Evolutionary conservation across 2,329 filamentous ascomycete species (phyloP), one percentile per base, ranked within the genome.

Genomic region (Huntiella abstrusa): DNA sequence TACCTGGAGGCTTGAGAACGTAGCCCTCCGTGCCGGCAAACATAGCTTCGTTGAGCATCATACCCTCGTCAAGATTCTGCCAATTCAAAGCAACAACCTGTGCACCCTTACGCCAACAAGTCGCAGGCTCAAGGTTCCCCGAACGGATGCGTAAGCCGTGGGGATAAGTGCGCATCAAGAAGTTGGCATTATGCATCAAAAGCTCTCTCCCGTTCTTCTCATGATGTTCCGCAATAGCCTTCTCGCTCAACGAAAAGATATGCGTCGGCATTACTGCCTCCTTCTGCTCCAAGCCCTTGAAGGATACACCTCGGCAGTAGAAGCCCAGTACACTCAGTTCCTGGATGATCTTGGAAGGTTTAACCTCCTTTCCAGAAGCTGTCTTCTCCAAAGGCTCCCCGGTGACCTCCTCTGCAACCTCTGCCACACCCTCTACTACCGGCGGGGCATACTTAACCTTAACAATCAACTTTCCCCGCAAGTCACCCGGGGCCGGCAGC

Each of bases 1-100:
- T 56, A 68, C 80, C 83, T 52, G 71, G 64, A 0, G 87, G 87
- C 60, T 95, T 95, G 36, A 93, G 67, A 1, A 91, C 77, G 66
- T 86, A 95, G 16, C 87, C 87, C n/a, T 70, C 70, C 0, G 82
- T 83, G 8, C 80, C 82, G 1, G 76, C 72, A 60, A 94, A 94
- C 84, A 93, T 91, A 54, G 76, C 87, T 57, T 91, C 79, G 57
- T 95, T 95, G 11, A 94, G 71, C 88, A 95, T 95, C 79, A 92
- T 92, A 32, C 84, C 86, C 54, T 84, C 80, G 56, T 95, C 86
- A 60, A 82, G 78, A 51, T 78, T 80, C 61, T 96, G 87, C 84
- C 87, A 96, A 62, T 95, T 95, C 51, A 96, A 66, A 0, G 87
- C 87, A 1, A 92, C 85, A 54, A 95, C 80, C 60, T 95, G 87